Evolutionary conservation across 345 rosid species (phyloP), one percentile per base, ranked within the genome.

Genomic region (Brassica rapa): DNA sequence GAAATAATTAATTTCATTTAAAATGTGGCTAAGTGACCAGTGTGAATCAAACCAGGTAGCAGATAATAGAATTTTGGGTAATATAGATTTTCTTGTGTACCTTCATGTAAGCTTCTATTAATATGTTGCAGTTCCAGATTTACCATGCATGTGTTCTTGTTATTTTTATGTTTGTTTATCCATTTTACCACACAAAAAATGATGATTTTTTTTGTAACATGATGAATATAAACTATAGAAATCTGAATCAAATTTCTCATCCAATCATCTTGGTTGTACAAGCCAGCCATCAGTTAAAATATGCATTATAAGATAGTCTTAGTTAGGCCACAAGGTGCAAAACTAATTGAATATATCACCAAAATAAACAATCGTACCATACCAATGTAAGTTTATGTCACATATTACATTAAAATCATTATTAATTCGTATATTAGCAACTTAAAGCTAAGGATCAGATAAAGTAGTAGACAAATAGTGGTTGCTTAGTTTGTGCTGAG

Each of bases 401-500:
- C 32, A 30, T 15, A 7, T 21, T 15, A 27, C 25, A 68, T 8
- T 27, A 15, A 11, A 27, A 68, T 9, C 7, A 49, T 49, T n/a
- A 70, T 55, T 32, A 32, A 6, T 5, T 55, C 21, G 62, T 69
- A 51, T 70, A 32, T 16, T 69, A 51, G 43, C 62, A 4, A 61
- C 62, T 53, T 32, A 16, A 11, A 53, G 62, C 30, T 6, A 53
- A 69, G 3, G 60, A 70, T 55, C 1, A 32, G 66, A 57, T 14
- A 37, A n/a, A 14, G 10, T 3, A 72, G 16, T 32, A 30, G 64
- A 23, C 10, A 24, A 43, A 46, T 24, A 73, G 73, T 79, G 63
- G 68, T 46, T 79, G 77, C 15, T 73, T 67, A 57, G 64, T 73
- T 21, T 33, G 64, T 33, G 56, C 56, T 79, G 82, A 79, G 82